Evolutionary conservation across 257 asterid species (phyloP).

Genomic region (Plantago elongata): DNA sequence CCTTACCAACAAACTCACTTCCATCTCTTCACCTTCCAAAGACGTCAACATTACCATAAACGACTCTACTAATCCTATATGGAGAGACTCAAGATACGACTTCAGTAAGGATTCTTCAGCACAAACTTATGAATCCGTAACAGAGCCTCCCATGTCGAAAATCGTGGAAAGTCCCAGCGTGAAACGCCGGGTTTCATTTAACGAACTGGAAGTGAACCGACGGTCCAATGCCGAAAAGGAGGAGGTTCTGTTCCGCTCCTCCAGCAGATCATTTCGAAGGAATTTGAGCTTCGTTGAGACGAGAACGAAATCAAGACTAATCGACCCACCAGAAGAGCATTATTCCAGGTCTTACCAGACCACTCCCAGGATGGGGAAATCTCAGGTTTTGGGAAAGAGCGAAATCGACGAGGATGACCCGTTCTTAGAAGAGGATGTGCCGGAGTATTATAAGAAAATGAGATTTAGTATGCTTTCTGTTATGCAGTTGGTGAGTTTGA

Average conservation of each 20-base stretch:
- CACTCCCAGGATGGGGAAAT: conserved; percentile 14
- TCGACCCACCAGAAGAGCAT: conserved; percentile 29
- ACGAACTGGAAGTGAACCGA: conserved; percentile 19
- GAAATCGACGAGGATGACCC: conserved; percentile 63
- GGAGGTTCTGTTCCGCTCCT: conserved; percentile 38
- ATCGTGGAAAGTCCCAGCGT: conserved; percentile 49
- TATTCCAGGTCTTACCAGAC: conserved; percentile 27
- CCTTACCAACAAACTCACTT: not conserved
- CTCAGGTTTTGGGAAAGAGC: conserved; percentile 21
- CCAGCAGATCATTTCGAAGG: conserved; percentile 28
- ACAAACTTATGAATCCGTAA: conserved; percentile 38
- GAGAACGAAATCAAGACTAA: conserved; percentile 12
- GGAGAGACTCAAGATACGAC: conserved; percentile 41
- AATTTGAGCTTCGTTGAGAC: conserved; percentile 2
- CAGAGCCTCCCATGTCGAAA: conserved; percentile 45
- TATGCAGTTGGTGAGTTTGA: conserved; percentile 40
- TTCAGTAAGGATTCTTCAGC: conserved; percentile 30
- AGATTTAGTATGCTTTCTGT: conserved; percentile 31
- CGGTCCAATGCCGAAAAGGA: conserved; percentile 49
- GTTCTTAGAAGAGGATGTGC: conserved; percentile 52
- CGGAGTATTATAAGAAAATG: conserved; percentile 42
- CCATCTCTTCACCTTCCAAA: conserved; percentile 29
- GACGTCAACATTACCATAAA: conserved; percentile 11
- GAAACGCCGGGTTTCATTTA: conserved; percentile 39
- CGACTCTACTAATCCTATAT: conserved; percentile 24